These are phyloP conservation scores for Coemansia sp. DNA, from an alignment of 192 early-diverging fungal species.

Conservation along the genomic window DNA sequence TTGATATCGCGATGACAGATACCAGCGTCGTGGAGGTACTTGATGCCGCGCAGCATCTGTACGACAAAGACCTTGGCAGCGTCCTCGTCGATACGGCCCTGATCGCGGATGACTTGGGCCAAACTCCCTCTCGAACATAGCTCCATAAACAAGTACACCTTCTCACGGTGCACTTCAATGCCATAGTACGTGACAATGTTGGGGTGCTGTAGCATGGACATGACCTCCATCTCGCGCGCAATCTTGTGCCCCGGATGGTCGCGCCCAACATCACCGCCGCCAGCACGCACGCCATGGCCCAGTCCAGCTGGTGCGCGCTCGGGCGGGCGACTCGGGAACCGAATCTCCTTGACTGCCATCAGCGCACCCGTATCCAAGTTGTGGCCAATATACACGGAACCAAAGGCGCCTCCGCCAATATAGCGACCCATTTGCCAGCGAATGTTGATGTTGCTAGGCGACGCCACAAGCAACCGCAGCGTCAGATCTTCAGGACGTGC, in stretches of 20 bases:
- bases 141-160: constrained; percentile 92
- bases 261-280: background rate
- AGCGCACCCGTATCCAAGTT: constrained; percentile 82
- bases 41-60: constrained; percentile 82
- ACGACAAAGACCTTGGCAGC: constrained; percentile 73
- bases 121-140: constrained; percentile 81
- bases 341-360: constrained; percentile 94
- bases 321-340: constrained; percentile 68
- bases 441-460: constrained; percentile 77
- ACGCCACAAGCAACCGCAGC: constrained; percentile 75
- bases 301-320: constrained; percentile 11
- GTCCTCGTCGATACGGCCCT: constrained; percentile 79
- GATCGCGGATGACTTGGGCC: constrained; percentile 69
- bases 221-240: constrained; percentile 90
- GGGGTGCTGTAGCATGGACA: constrained; percentile 86
- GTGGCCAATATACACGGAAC: constrained; percentile 83
- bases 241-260: constrained; percentile 62
- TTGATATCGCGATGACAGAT: constrained; percentile 93
- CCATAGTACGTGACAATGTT: constrained; percentile 93
- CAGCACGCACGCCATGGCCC: constrained; percentile 6
- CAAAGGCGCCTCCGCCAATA: constrained; percentile 87
- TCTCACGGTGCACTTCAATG: constrained; percentile 90
- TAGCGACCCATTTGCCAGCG: constrained; percentile 86
- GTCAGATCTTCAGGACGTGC: constrained; percentile 78
- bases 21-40: constrained; percentile 81